Evolutionary conservation across 140 eudicot species (phyloP), one percentile per base, ranked within the genome.

Genomic region (Bidens hawaiensis): DNA sequence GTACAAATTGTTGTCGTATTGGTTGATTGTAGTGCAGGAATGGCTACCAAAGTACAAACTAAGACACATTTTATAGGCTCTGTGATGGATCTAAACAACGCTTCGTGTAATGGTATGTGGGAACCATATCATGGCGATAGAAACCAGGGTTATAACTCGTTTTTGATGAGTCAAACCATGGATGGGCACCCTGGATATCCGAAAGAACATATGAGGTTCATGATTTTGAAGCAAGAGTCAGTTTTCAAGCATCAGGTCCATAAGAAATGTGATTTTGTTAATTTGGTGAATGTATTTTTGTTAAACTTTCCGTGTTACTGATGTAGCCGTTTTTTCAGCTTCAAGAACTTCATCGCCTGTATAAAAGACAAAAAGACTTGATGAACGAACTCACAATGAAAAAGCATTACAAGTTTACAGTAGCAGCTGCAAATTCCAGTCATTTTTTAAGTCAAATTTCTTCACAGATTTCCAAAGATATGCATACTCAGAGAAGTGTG

Each of bases 321-420:
- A 53, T 81, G 62, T 60, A 22, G 15, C 45, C 11, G 11, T 30
- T 60, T 48, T 28, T 76, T 58, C 82, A 88, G 96, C 81, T 85
- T 60, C 83, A 75, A 79, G 96, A 88, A 69, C 94, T 88, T 62
- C 96, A 88, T 70, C 94, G 94, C 2, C 71, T 88, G 42, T 85
- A 88, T 57, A 76, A 66, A 77, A 69, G 80, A 69, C 96, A 88
- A 36, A 75, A 76, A 47, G 90, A 84, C 51, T 69, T 88, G 69
- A 84, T 88, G 96, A 72, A 67, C n/a, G 90, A 77, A 40, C 2
- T 75, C 22, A 54, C 60, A 62, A 72, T 66, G 60, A 76, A 74
- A 30, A 75, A 64, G 56, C 52, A 45, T 25, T 33, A 36, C 53
- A 75, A 66, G 7, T 12, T 25, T 59, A 40, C 65, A 27, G 33